Evolutionary conservation across 306 rosid species (phyloP).

Genomic region (Potentilla sterilis): DNA sequence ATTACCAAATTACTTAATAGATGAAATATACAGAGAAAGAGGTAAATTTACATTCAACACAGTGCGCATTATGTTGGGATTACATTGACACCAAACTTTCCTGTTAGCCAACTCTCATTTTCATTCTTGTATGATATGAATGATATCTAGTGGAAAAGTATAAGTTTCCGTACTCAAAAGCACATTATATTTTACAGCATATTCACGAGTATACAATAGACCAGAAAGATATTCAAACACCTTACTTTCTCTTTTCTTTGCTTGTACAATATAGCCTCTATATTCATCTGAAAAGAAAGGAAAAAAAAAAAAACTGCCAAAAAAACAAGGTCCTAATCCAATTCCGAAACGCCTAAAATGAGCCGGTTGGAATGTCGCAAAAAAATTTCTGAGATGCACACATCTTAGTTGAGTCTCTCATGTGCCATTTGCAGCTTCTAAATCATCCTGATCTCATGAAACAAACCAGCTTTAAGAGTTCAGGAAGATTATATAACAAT

Average conservation of each 20-base stretch:
- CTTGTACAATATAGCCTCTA: slow-evolving; percentile 43
- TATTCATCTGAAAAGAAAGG: slow-evolving; percentile 26
- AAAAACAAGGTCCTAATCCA: slow-evolving; percentile 39
- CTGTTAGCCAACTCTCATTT: not conserved
- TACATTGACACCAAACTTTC: not conserved
- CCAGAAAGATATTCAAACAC: not conserved
- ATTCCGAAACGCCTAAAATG: slow-evolving; percentile 34
- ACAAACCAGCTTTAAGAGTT: not conserved
- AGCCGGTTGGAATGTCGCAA: slow-evolving; percentile 32
- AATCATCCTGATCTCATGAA: slow-evolving; percentile 49
- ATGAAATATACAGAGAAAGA: not conserved
- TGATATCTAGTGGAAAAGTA: not conserved
- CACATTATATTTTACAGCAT: not conserved
- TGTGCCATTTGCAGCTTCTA: slow-evolving; percentile 40
- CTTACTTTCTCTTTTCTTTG: slow-evolving; percentile 31
- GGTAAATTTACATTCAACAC: not conserved
- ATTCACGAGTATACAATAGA: not conserved
- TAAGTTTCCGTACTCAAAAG: not conserved
- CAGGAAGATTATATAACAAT: slow-evolving; percentile 5
- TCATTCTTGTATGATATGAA: not conserved
- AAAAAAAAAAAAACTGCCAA: slow-evolving; percentile 6
- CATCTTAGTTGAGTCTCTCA: slow-evolving; percentile 30
- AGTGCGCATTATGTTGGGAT: not conserved
- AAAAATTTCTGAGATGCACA: not conserved
- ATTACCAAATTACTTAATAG: not conserved